Evolutionary conservation across 2,329 filamentous ascomycete genomes (phyloP).

Genomic region (Mariannaea sp.): DNA sequence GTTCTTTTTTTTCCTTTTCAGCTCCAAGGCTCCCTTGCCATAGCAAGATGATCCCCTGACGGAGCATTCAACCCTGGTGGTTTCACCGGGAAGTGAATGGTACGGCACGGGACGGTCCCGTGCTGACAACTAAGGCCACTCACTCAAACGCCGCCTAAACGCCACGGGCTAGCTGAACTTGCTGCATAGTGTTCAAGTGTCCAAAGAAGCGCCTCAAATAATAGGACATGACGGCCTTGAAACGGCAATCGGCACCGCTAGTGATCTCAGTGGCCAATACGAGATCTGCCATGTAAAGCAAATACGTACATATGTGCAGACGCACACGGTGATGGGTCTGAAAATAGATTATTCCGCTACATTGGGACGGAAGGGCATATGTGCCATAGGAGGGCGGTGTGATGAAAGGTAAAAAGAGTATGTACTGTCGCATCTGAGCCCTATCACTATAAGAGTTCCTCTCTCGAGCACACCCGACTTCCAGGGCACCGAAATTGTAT

Average conservation of each 20-base stretch:
- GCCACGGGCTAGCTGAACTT: slow-evolving; percentile 3
- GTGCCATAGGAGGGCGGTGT: neutral
- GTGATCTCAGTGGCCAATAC: slow-evolving; percentile 2
- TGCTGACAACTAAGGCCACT: slow-evolving; percentile 12
- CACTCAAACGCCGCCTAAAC: neutral
- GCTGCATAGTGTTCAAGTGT: slow-evolving; percentile 4
- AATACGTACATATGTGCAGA: too few species aligned
- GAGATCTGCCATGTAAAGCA: neutral
- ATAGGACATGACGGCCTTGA: neutral
- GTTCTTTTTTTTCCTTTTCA: too few species aligned
- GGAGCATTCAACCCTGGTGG: too few species aligned
- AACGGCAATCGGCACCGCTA: slow-evolving; percentile 18
- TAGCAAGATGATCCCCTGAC: too few species aligned
- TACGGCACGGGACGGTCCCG: slow-evolving; percentile 3
- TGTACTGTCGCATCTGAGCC: neutral
- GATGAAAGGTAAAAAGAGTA: slow-evolving; percentile 2
- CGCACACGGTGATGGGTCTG: too few species aligned
- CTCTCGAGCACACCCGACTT: too few species aligned
- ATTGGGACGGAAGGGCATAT: neutral
- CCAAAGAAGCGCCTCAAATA: neutral
- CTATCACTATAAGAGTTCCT: too few species aligned
- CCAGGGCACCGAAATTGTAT: neutral
- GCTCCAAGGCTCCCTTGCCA: too few species aligned
- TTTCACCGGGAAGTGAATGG: slow-evolving; percentile 6
- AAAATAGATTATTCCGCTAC: slow-evolving; percentile 12